Evolutionary conservation across 257 asterid species (phyloP).

Genomic region (Solanum arcanum): DNA sequence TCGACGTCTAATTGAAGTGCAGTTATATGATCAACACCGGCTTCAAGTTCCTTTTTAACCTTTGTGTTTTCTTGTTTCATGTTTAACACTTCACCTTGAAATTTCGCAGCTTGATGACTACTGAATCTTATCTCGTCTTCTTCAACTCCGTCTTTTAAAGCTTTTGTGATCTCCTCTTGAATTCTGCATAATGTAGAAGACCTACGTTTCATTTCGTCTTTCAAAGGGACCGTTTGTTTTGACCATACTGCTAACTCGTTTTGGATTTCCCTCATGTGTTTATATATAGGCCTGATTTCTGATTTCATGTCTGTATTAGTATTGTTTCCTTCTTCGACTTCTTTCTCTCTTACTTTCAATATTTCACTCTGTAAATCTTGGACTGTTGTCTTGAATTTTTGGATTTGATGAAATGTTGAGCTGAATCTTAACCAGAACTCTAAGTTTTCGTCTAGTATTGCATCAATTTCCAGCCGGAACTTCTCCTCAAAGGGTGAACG

Average conservation of each 20-base stretch:
- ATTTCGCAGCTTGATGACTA: conserved; percentile 58
- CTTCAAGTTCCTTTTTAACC: conserved; percentile 39
- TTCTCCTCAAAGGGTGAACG: conserved; percentile 31
- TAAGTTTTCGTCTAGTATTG: conserved; percentile 36
- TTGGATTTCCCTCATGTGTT: conserved; percentile 44
- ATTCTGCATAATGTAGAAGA: conserved; percentile 24
- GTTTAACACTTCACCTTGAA: conserved; percentile 48
- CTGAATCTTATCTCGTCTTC: conserved; percentile 37
- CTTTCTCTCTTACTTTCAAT: conserved; percentile 15
- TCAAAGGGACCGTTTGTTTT: conserved; percentile 26
- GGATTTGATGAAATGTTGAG: conserved; percentile 34
- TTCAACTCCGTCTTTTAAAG: conserved; percentile 31
- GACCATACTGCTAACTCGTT: conserved; percentile 32
- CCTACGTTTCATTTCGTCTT: conserved; percentile 32
- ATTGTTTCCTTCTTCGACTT: conserved; percentile 10
- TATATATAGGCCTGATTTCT: conserved; percentile 37
- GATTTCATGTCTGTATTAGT: conserved; percentile 17
- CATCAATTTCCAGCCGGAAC: conserved; percentile 35
- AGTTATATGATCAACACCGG: conserved; percentile 28
- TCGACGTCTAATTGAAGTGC: conserved; percentile 31
- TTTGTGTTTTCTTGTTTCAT: conserved; percentile 56
- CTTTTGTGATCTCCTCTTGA: conserved; percentile 40
- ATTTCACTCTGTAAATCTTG: conserved; percentile 38
- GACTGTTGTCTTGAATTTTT: conserved; percentile 43
- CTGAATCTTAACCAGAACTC: conserved; percentile 68